phyloP scores from a whole-genome alignment of 2,329 filamentous ascomycete genomes.

The Aureobasidium sp. region DNA sequence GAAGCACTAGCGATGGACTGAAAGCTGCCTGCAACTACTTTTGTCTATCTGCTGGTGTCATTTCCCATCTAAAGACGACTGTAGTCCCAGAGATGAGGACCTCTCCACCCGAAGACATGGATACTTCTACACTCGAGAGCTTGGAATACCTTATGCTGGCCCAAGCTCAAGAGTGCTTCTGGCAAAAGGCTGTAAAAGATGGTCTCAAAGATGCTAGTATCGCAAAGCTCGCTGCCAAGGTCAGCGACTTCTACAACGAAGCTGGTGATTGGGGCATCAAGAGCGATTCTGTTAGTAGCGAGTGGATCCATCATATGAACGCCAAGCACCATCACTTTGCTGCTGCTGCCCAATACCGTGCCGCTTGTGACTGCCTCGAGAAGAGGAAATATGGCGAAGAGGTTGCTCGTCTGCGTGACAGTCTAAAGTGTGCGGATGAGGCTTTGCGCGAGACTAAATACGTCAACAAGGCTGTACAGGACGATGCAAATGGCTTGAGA shows the following conservation, averaged over 20 bases:
- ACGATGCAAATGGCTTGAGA: constrained; percentile 78
- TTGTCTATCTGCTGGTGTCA: constrained; percentile 75
- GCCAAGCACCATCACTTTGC: constrained; percentile 98
- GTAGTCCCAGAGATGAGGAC: constrained; percentile 77
- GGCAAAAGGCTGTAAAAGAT: constrained; percentile 95
- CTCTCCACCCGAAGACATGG: constrained; percentile 86
- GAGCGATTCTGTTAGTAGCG: constrained; percentile 80
- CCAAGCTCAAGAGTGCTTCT: constrained; percentile 95
- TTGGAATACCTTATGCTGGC: constrained; percentile 78
- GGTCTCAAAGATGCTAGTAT: constrained; percentile 87
- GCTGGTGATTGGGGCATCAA: constrained; percentile 81
- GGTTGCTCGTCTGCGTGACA: constrained; percentile 77
- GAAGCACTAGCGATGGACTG: constrained; percentile 71
- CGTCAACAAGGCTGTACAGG: constrained; percentile 72
- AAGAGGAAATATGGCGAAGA: constrained; percentile 95
- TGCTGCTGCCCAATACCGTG: constrained; percentile 86
- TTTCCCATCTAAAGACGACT: constrained; percentile 67
- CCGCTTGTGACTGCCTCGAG: constrained; percentile 84
- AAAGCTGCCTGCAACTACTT: constrained; percentile 88
- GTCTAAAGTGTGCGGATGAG: constrained; percentile 73
- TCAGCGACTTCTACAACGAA: constrained; percentile 82
- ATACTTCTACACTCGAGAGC: constrained; percentile 75
- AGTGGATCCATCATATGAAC: constrained; percentile 97
- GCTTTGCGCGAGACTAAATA: constrained; percentile 78
- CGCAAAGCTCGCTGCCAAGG: constrained; percentile 80